phyloP scores from a whole-genome alignment of 768 basidiomycete species.

The Lentinula sp. region DNA sequence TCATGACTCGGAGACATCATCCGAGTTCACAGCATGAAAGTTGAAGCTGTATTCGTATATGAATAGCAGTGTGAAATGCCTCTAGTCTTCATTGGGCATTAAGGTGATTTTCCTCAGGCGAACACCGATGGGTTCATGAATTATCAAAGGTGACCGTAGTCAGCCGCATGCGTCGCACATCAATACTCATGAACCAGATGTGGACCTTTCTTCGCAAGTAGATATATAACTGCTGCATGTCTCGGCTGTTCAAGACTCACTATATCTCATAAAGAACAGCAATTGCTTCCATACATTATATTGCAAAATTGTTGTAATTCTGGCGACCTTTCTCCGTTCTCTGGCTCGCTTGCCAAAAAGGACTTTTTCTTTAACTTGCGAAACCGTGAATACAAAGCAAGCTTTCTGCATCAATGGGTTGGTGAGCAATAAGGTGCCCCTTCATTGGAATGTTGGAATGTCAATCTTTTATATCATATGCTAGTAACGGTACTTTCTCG shows the following conservation, averaged over 20 bases:
- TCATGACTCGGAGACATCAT: not conserved
- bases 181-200: not conserved
- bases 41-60: too few relatives aligned
- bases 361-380: too few relatives aligned
- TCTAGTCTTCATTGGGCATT: too few relatives aligned
- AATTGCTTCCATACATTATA: not conserved
- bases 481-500: not conserved
- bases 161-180: too few relatives aligned
- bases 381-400: too few relatives aligned
- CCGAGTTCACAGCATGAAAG: too few relatives aligned
- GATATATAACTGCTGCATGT: not conserved
- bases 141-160: too few relatives aligned
- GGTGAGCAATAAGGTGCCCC: too few relatives aligned
- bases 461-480: too few relatives aligned
- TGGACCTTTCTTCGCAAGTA: not conserved
- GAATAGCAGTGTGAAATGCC: too few relatives aligned
- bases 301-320: not conserved
- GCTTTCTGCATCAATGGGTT: too few relatives aligned
- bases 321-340: not conserved
- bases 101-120: not conserved
- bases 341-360: not conserved
- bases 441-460: too few relatives aligned
- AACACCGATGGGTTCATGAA: not conserved
- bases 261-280: not conserved
- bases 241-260: not conserved